Conservation (phyloP, 306 rosid genomes). For the Pachyrhizus erosus region DNA sequence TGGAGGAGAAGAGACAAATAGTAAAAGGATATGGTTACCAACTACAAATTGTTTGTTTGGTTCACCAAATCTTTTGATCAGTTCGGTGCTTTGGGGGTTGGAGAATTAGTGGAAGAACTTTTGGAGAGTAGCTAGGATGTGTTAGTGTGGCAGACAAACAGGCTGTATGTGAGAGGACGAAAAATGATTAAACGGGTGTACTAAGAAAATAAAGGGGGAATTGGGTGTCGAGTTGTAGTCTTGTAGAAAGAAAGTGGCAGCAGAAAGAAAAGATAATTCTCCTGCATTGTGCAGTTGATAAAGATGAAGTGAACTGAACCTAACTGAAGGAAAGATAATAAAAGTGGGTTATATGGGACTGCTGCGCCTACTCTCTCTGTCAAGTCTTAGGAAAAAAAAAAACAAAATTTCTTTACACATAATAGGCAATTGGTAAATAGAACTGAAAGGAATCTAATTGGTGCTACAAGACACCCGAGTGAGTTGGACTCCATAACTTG, state of each 20-base stretch:
- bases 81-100: neutral
- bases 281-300: constrained; percentile 41
- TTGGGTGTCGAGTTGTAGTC: constrained; percentile 7
- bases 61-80: constrained; percentile 61
- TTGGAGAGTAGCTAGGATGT: constrained; percentile 22
- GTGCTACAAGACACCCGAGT: constrained; percentile 53
- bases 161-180: constrained; percentile 18
- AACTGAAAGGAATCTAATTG: constrained; percentile 49
- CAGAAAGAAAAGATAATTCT: constrained; percentile 43
- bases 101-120: constrained; percentile 15
- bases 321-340: constrained; percentile 42
- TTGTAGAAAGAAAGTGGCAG: constrained; percentile 36
- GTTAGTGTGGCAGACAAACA: constrained; percentile 31
- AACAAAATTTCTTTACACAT: constrained; percentile 14
- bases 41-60: constrained; percentile 62
- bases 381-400: neutral
- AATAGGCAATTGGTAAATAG: constrained; percentile 33
- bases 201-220: constrained; percentile 35
- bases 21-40: constrained; percentile 63
- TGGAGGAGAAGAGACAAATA: constrained; percentile 34
- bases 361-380: constrained; percentile 44
- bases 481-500: constrained; percentile 60
- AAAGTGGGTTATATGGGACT: constrained; percentile 30
- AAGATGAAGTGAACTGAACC: constrained; percentile 36
- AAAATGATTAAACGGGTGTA: constrained; percentile 25